A percentile compares a stretch with the other conserved stretches of the same genome.
Conservation (phyloP, 495 filamentous ascomycete genomes). For the Polyplosphaeria fusca region DNA sequence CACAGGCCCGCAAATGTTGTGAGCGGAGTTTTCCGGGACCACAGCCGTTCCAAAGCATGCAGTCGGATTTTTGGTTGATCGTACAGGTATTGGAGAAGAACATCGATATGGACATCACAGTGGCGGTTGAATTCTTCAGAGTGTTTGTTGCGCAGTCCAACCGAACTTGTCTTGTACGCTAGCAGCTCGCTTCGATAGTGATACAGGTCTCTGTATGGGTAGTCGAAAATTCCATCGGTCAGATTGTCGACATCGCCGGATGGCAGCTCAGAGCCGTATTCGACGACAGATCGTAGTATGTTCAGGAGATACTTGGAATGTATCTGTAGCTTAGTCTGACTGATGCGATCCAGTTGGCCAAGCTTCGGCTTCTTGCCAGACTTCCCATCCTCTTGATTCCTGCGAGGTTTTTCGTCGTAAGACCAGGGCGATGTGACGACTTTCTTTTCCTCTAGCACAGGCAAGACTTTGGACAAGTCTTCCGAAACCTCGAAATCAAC, state of each 20-base stretch:
- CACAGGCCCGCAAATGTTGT: constrained; percentile 34
- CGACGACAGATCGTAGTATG: background rate
- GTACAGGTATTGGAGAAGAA: constrained; percentile 1
- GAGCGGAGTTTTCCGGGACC: constrained; percentile 7
- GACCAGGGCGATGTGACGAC: background rate
- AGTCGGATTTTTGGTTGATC: background rate
- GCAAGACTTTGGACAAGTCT: background rate
- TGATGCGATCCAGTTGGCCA: background rate
- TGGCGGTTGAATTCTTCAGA: background rate
- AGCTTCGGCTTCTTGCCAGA: background rate
- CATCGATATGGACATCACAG: constrained; percentile 1
- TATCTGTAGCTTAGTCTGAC: background rate
- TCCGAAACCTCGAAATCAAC: background rate
- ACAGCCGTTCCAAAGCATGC: constrained; percentile 3
- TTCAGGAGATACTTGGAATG: constrained; percentile 1
- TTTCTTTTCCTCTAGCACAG: background rate
- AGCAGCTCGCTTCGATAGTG: background rate
- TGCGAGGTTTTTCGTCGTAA: background rate
- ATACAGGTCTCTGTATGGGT: constrained; percentile 1
- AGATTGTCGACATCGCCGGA: background rate
- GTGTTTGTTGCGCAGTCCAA: background rate
- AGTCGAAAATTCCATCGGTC: background rate
- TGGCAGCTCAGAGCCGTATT: background rate
- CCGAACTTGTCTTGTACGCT: background rate
- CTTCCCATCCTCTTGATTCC: background rate